Base-by-base conservation (phyloP, 768 basidiomycete species). In the Gloeostereum incarnatum region DNA sequence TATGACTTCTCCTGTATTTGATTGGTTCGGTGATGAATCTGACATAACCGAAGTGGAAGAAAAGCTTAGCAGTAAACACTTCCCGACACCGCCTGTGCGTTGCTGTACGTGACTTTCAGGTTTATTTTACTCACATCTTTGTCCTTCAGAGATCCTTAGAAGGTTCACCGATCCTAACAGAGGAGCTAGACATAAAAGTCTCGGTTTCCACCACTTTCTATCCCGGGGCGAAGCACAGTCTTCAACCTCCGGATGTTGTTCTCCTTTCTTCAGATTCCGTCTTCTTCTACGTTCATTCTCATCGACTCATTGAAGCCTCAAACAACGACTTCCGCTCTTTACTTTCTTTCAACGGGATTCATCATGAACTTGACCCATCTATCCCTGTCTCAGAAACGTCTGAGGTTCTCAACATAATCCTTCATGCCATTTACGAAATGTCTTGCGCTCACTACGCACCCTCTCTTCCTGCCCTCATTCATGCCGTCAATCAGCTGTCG, bases 371-470 rank as follows among this genome's bases (percentile, higher is more conserved):
- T 8, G 9, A 14, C 14, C 26, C 9, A 29, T 29, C 29, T 2
- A 44, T 79, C 31, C 46, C 61, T 17, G 45, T 78, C 26, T 53
- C 65, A 5, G 64, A 71, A 37, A 45, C 61, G 3, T 67, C 77
- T 0, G 50, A 45, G 0, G 56, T 70, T 3, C 55, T 81, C 46
- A 78, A 81, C 43, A 52, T 80, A 38, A 50, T 81, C n/a, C 52
- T 81, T 18, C 78, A 81, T 44, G 51, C 63, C 11, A 44, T 77
- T 9, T 78, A 79, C 48, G 55, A 63, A 36, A 57, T 67, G 32
- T 61, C 73, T 5, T 71, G 67, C 43, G 56, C 65, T n/a, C 65
- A 69, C 19, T 73, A 72, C 52, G 61, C 65, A 4, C 77, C 78
- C 3, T 49, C 65, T 5, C 59, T 73, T 21, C 63, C 69, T 22